These are phyloP conservation scores for Arabidopsis hybrid DNA, from an alignment of 441 rosid genomes.

Conservation along the genomic window DNA sequence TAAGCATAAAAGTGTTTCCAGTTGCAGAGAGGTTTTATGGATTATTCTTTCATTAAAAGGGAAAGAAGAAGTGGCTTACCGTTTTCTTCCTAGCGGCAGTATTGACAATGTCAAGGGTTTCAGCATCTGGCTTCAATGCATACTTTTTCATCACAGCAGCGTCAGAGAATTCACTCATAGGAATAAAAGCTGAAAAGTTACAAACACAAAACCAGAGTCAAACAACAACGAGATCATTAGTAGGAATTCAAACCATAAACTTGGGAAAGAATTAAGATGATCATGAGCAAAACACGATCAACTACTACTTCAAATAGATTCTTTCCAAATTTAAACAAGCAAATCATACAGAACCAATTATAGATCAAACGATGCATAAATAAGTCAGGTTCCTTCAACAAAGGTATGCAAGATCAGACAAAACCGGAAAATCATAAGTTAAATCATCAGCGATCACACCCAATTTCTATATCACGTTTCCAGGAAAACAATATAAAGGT, in stretches of 20 bases:
- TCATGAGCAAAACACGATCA: neutral
- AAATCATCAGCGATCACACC: neutral
- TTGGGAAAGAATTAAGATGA: slow-evolving; percentile 10
- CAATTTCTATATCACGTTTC: neutral
- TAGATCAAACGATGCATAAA: slow-evolving; percentile 13
- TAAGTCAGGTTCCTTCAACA: slow-evolving; percentile 4
- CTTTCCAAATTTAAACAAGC: neutral
- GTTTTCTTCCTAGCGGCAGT: slow-evolving; percentile 66
- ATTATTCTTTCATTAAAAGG: too few species aligned
- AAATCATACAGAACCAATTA: neutral
- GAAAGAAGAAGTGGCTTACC: slow-evolving; percentile 40
- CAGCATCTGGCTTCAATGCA: slow-evolving; percentile 74
- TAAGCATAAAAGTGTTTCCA: too few species aligned
- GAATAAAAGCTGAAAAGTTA: slow-evolving; percentile 70
- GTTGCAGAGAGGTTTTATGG: neutral
- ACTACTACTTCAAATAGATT: neutral
- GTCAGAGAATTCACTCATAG: slow-evolving; percentile 69
- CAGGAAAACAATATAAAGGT: neutral
- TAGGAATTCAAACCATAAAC: neutral
- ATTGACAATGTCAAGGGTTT: slow-evolving; percentile 68
- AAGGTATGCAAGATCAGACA: neutral
- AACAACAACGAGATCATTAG: neutral
- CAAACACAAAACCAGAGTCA: slow-evolving; percentile 27
- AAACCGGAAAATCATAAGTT: neutral
- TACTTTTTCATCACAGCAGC: slow-evolving; percentile 73